Conservation (phyloP, 352 stramenopile species). For the Globisporangium mamillatum region DNA sequence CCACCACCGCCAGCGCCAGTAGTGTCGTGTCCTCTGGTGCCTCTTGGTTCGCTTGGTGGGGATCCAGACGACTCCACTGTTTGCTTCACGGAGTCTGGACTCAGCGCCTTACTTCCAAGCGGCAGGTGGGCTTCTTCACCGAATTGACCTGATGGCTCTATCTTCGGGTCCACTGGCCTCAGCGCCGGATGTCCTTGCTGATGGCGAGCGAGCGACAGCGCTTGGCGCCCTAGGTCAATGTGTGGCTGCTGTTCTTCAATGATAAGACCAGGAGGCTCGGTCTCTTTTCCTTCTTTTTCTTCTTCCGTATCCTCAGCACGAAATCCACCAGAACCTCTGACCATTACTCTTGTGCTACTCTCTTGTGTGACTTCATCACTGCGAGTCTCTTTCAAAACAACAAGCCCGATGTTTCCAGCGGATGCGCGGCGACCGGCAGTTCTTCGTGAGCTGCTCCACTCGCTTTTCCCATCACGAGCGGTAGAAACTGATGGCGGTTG, state of each 20-base stretch:
- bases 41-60: neutral
- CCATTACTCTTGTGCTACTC: too few species aligned
- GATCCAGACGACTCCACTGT: neutral
- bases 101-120: neutral
- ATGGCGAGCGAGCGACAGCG: neutral
- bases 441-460: constrained; percentile 10
- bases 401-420: neutral
- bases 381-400: neutral
- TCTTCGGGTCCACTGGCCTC: neutral
- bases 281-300: neutral
- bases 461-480: neutral
- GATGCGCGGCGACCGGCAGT: neutral
- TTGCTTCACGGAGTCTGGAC: neutral
- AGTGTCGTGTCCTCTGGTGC: neutral
- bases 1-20: neutral
- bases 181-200: neutral
- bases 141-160: too few species aligned
- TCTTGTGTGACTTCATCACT: neutral
- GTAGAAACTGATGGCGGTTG: neutral
- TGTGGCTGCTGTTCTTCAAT: neutral
- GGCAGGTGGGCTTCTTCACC: too few species aligned
- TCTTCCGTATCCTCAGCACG: neutral
- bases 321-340: neutral
- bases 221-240: neutral
- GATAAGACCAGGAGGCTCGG: neutral